Conservation (phyloP, 2,329 filamentous ascomycete species). For the Aaosphaeria pasadenensis region DNA sequence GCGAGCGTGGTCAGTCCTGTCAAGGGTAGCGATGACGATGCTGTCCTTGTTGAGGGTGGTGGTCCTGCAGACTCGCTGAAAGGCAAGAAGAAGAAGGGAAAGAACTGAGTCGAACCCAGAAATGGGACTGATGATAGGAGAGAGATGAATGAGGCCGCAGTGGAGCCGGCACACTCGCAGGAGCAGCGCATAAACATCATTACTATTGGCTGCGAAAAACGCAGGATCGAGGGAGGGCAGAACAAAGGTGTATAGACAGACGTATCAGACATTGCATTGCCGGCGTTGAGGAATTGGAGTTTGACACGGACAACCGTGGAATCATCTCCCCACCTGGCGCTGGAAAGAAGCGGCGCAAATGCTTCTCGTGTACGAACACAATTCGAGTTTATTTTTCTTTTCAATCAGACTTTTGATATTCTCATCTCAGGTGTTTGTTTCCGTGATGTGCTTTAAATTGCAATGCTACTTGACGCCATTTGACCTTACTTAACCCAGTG, state of each 20-base stretch:
- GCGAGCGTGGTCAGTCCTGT: not conserved
- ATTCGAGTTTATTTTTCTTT: not conserved
- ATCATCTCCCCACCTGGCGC: not conserved
- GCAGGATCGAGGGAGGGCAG: not conserved
- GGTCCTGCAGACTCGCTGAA: conserved; percentile 43
- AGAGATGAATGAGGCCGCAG: not conserved
- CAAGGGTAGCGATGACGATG: conserved; percentile 63
- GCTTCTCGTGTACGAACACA: conserved; percentile 3
- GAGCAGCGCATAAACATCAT: too few relatives aligned
- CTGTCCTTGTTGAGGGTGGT: conserved; percentile 71
- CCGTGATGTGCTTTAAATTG: conserved; percentile 10
- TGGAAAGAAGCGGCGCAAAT: not conserved
- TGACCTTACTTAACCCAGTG: conserved; percentile 4
- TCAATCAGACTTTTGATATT: conserved; percentile 1
- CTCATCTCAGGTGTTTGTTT: not conserved
- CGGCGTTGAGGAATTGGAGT: conserved; percentile 16
- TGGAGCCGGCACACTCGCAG: not conserved
- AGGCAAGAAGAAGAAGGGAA: conserved; percentile 58
- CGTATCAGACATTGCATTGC: conserved; percentile 13
- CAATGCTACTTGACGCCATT: conserved; percentile 31
- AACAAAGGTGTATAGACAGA: not conserved
- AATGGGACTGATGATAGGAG: not conserved
- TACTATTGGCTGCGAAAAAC: too few relatives aligned
- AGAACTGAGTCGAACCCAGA: not conserved
- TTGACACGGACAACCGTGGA: not conserved